These are phyloP conservation scores for Sugiyamaella marilandica DNA, from an alignment of 805 yeast genomes.

Conservation along the genomic window DNA sequence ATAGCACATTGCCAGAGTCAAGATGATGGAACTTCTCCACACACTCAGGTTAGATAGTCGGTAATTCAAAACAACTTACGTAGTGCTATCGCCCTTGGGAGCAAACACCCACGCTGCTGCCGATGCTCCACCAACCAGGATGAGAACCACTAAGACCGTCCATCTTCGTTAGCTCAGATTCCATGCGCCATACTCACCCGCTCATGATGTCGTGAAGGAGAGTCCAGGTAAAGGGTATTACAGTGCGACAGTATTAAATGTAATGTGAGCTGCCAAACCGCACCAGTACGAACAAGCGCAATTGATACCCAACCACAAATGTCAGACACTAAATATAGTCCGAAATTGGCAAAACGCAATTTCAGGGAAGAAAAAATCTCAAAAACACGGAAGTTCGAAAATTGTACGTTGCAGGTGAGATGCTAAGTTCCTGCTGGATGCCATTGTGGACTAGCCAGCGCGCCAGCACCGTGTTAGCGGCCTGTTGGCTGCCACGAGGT, in stretches of 20 bases:
- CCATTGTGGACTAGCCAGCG: too few species aligned
- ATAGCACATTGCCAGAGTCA: slow-evolving; percentile 71
- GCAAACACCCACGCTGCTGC: slow-evolving; percentile 79
- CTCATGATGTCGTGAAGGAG: slow-evolving; percentile 34
- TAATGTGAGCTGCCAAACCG: too few species aligned
- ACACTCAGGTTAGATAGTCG: slow-evolving; percentile 22
- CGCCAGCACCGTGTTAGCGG: too few species aligned
- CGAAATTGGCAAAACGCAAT: too few species aligned
- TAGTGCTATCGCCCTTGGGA: slow-evolving; percentile 67
- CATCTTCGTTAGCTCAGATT: slow-evolving; percentile 40
- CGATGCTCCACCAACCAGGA: slow-evolving; percentile 54
- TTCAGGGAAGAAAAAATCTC: too few species aligned
- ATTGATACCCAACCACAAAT: too few species aligned
- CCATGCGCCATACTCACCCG: slow-evolving; percentile 36
- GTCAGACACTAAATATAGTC: too few species aligned
- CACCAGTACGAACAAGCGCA: too few species aligned
- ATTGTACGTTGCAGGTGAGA: too few species aligned
- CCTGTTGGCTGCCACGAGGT: too few species aligned
- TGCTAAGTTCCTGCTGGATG: too few species aligned
- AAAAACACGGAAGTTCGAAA: too few species aligned
- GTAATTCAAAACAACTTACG: slow-evolving; percentile 41
- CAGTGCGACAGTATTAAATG: background rate
- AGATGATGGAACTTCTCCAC: slow-evolving; percentile 67
- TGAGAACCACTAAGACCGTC: slow-evolving; percentile 62
- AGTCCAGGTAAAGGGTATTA: background rate